Evolutionary conservation across 2,329 filamentous ascomycete genomes (phyloP), one percentile per base, ranked within the genome.

Genomic region (Colletotrichum sp.): DNA sequence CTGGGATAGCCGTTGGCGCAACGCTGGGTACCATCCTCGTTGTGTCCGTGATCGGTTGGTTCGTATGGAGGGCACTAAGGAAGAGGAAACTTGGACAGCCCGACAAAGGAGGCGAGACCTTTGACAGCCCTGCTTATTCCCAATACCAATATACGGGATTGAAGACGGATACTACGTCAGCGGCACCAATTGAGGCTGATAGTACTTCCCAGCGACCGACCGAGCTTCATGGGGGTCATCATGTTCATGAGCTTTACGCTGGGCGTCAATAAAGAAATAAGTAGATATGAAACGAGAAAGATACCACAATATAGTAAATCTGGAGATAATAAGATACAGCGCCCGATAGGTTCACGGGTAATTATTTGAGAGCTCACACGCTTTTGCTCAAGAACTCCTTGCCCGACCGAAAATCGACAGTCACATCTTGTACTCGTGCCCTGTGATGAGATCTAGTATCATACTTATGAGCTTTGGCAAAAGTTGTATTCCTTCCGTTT

Each of bases 191-290:
- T 12, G 39, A 49, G 39, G 18, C 39, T n/a, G 39, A 49, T 6
- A 49, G 6, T 49, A 4, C 39, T n/a, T n/a, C 18, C 0, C 39
- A 49, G 39, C 1, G 39, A 49, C 39, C 9, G 1, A 1, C 39
- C 1, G 39, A 49, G 39, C 3, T 49, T 0, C 0, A 49, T 0
- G 39, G 39, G n/a, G 39, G 39, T 1, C 39, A n/a, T 10, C 18
- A 49, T 49, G 39, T 49, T 12, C 39, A 49, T 6, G 39, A n/a
- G 39, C 39, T 49, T 49, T 49, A 49, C 39, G 39, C 39, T 49
- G 39, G 18, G 4, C 39, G 39, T 1, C 39, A n/a, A 0, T 49
- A 3, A 49, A 10, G 12, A 12, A 21, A 49, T 0, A 0, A 49
- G 39, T 49, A 49, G 9, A 12, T 49, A 18, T 32, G 30, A 5